These are phyloP conservation scores for Endocarpon pusillum DNA, from an alignment of 495 filamentous ascomycete species.

Conservation along the genomic window DNA sequence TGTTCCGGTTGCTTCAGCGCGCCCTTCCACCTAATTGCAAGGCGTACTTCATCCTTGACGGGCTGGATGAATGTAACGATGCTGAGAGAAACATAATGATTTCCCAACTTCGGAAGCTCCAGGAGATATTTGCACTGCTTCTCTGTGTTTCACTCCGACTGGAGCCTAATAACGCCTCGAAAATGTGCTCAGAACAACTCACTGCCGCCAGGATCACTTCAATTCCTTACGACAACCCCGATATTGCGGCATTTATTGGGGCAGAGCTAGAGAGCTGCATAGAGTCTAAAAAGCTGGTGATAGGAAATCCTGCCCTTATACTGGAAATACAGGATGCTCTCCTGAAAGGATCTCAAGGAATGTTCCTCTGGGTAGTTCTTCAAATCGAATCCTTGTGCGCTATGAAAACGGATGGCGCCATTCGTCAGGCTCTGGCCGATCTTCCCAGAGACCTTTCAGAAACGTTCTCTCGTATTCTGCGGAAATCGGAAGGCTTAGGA, in stretches of 20 bases:
- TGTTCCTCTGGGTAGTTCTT: conserved; percentile 32
- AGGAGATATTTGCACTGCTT: conserved; percentile 10
- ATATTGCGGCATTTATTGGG: conserved; percentile 22
- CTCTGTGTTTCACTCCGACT: conserved; percentile 19
- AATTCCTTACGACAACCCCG: conserved; percentile 22
- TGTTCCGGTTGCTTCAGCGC: conserved; percentile 10
- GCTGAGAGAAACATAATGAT: conserved; percentile 11
- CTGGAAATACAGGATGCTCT: conserved; percentile 11
- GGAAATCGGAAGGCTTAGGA: conserved; percentile 10
- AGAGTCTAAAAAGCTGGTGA: conserved; percentile 14
- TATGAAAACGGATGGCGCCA: conserved; percentile 23
- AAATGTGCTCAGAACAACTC: conserved; percentile 7
- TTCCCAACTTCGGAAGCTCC: conserved; percentile 11
- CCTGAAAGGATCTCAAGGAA: conserved; percentile 10
- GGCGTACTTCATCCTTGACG: conserved; percentile 21
- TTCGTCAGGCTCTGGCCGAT: conserved; percentile 20
- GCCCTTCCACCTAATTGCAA: conserved; percentile 8
- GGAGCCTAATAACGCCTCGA: conserved; percentile 14
- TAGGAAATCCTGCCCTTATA: conserved; percentile 20
- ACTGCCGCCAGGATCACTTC: conserved; percentile 5
- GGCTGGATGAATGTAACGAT: conserved; percentile 20
- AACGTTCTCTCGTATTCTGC: conserved; percentile 24
- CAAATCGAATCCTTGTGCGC: conserved; percentile 24
- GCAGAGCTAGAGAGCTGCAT: conserved; percentile 17
- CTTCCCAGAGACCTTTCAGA: conserved; percentile 24